Conservation (phyloP, 345 rosid genomes). For the Cardamine chenopodiifolia region DNA sequence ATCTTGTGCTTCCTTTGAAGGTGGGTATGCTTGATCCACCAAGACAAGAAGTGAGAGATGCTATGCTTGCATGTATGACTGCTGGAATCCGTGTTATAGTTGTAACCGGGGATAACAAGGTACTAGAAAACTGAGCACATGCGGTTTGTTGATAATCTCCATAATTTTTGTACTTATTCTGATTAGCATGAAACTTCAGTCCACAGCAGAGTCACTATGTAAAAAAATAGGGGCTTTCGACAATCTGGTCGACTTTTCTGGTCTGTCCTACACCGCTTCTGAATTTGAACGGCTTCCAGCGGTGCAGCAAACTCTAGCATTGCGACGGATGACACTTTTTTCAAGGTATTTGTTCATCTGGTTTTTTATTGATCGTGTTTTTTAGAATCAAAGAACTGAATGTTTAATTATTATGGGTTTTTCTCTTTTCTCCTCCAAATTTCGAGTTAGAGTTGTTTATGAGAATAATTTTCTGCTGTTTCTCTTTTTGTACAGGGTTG, state of each 20-base stretch:
- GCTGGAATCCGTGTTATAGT: constrained; percentile 99
- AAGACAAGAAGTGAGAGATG: constrained; percentile 92
- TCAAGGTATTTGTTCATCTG: constrained; percentile 57
- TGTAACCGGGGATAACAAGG: constrained; percentile 99
- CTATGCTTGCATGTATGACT: constrained; percentile 95
- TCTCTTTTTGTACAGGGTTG: constrained; percentile 64
- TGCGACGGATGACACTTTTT: constrained; percentile 90
- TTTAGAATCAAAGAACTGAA: constrained; percentile 13
- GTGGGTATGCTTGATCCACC: constrained; percentile 99
- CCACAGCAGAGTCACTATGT: constrained; percentile 97
- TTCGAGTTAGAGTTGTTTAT: constrained; percentile 7
- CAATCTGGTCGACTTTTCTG: constrained; percentile 73
- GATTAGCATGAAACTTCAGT: constrained; percentile 54
- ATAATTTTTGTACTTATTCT: constrained; percentile 33
- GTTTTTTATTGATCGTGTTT: constrained; percentile 2
- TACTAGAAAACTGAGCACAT: constrained; percentile 37
- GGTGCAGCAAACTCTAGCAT: constrained; percentile 76
- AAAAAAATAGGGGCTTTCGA: constrained; percentile 96
- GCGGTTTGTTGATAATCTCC: constrained; percentile 7
- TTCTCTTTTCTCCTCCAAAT: constrained; percentile 28
- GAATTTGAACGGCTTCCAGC: constrained; percentile 97
- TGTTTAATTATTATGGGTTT: constrained; percentile 7
- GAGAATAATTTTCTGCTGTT: constrained; percentile 26
- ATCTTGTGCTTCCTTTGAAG: constrained; percentile 47
- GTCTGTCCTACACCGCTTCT: constrained; percentile 90